Evolutionary conservation across 2,329 filamentous ascomycete genomes (phyloP), one percentile per base, ranked within the genome.

Genomic region (Microdochium trichocladiopsis): DNA sequence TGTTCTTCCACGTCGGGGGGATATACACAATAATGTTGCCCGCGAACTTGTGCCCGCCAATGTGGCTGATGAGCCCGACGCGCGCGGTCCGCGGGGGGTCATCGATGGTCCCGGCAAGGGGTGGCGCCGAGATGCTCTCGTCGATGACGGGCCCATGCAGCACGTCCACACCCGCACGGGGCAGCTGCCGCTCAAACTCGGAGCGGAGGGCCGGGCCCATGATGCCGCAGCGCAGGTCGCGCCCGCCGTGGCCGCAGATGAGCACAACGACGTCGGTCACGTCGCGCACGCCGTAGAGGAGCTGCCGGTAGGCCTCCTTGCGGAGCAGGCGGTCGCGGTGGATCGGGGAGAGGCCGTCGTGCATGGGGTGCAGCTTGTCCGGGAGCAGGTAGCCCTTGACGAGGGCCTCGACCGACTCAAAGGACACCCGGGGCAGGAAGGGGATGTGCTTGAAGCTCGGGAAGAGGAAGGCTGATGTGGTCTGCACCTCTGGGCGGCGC

Each of bases 21-120:
- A 94, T 66, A 61, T 94, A 94, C 1, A 94, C 69, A 48, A 94
- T 90, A 33, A 93, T 80, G 66, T 95, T 95, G 1, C 90, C 90
- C 0, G 90, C 90, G 65, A 86, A 93, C 66, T 91, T 92, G 69
- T 95, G 90, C 0, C 90, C 90, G 1, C 89, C 88, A 51, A 95
- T 84, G 61, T 95, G 90, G 55, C 85, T 90, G 52, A 92, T 87
- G 51, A 86, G 62, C 0, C 82, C 89, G 0, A 92, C 79, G 48
- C 84, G 72, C 2, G 83, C 87, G 1, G 76, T 71, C 6, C 58
- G 57, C 11, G 55, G 54, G 58, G 57, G 55, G n/a, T 56, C 55
- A 2, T 49, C 21, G 14, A 56, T 59, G 12, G 55, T 51, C 4
- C 63, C 63, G 2, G 60, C 51, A 0, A 68, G 54, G 16, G 52